Base-by-base conservation (phyloP, 495 filamentous ascomycete genomes). In the Ramalina peruviana region DNA sequence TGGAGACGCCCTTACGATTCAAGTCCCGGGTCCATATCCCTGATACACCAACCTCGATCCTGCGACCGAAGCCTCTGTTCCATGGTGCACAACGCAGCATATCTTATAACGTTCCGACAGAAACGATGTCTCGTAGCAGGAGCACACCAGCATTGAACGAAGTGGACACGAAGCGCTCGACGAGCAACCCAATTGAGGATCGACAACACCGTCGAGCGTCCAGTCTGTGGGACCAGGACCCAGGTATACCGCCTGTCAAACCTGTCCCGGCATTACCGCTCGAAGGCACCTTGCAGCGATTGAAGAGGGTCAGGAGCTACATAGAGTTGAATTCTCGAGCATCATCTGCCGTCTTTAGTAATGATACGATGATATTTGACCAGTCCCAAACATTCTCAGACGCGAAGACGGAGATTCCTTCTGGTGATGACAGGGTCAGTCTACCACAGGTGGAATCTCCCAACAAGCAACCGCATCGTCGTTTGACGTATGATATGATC, bases 361-460 rank as follows among this genome's bases (percentile, higher is more conserved):
- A 65, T 1, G 65, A 72, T 49, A 75, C 71, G 49, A 72, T 71
- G 2, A 70, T 74, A 38, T 52, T 75, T n/a, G 59, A 58, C 13
- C 38, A 25, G 36, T 51, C 50, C 6, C 40, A 53, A 17, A 21
- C 39, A 6, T 46, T 51, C 33, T 51, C 54, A n/a, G 47, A 50
- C 1, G 26, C 54, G 5, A 48, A 49, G n/a, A 54, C 57, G 12
- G 46, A 58, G 26, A 15, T 50, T 16, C 50, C 49, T 7, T 56
- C 56, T 7, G 47, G 44, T 15, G 46, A 43, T 19, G 12, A 53
- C 10, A 25, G 40, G 3, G 47, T 50, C 0, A 37, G 50, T 23
- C 41, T 20, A 1, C 36, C 17, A 15, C 16, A 48, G 12, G 0
- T 33, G 7, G 38, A 49, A 2, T 20, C 23, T 17, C 17, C 41